Evolutionary conservation across 352 stramenopile genomes (phyloP), one percentile per base, ranked within the genome.

Genomic region (Thraustochytrium sp.): DNA sequence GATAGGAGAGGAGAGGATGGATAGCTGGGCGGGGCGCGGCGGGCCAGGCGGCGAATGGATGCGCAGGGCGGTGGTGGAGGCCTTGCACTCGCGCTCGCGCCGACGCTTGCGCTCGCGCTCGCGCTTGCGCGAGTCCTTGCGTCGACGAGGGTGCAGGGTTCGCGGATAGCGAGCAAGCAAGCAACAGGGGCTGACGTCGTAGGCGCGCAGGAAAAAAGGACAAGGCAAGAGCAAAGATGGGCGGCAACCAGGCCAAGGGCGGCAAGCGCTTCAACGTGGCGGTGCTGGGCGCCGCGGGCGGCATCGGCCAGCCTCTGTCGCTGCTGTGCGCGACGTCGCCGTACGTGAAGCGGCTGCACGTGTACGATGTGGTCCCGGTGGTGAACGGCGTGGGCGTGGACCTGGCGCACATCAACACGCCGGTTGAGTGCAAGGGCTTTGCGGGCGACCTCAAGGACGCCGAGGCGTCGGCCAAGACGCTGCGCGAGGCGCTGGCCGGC

Each of bases 311-410:
- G 89, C 96, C 97, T 51, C 91, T 99, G 74, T 98, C 94, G 85
- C 92, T 99, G 29, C 89, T 99, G 59, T 91, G 98, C 85, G 99
- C 99, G 89, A 91, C 98, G 82, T 96, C 91, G 76, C 92, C 96
- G 78, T 91, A 97, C 86, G 96, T 99, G 36, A 93, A 93, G 84
- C 92, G 98, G 88, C 89, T 99, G 59, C 94, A 92, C 80, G 92
- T 98, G 74, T 99, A 98, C 85, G 97, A 99, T 91, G 95, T 99
- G 68, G 93, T 98, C 8, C 96, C 96, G 0, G 96, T 97, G 72
- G 96, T 99, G 48, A 97, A 97, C 48, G 97, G 97, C 76, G 96
- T 99, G 40, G 97, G 96, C 46, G 96, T 97, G 4, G 97, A 99
- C 90, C 91, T 99, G 36, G 84, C 62, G 36, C 75, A 86, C 51